These are phyloP conservation scores for Teratosphaeria epicoccoides DNA, from an alignment of 2,329 filamentous ascomycete genomes.

Conservation along the genomic window DNA sequence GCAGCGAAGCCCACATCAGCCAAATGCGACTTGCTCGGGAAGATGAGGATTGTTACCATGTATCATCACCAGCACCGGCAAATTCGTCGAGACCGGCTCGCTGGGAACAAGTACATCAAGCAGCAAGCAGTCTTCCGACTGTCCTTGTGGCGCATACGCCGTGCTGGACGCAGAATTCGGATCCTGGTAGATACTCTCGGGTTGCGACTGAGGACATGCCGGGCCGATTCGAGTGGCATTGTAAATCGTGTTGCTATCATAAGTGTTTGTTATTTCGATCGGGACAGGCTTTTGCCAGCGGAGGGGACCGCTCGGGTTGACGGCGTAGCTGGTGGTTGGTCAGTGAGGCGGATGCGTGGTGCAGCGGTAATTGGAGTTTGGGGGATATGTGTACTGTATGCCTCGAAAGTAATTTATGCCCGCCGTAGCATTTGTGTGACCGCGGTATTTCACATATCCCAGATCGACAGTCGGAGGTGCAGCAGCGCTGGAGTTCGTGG, in stretches of 20 bases:
- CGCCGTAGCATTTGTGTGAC: conserved; percentile 8
- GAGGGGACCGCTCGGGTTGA: conserved; percentile 19
- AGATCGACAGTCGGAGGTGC: conserved; percentile 9
- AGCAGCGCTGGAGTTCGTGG: too few species aligned
- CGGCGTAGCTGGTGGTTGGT: conserved; percentile 19
- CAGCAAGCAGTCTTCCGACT: conserved; percentile 32
- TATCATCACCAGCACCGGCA: conserved; percentile 27
- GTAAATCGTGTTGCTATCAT: conserved; percentile 10
- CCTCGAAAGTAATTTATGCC: conserved; percentile 12
- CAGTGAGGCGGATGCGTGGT: too few species aligned
- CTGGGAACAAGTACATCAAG: conserved; percentile 31
- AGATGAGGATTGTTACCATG: too few species aligned
- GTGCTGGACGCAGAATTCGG: conserved; percentile 1
- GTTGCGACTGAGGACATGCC: conserved; percentile 20
- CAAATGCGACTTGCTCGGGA: too few species aligned
- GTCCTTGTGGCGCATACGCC: conserved; percentile 8
- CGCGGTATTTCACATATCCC: conserved; percentile 14
- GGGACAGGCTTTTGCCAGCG: conserved; percentile 24
- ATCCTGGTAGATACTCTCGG: conserved; percentile 3
- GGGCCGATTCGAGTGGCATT: conserved; percentile 19
- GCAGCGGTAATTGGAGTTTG: too few species aligned
- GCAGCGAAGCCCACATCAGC: too few species aligned
- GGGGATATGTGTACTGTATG: conserved; percentile 3
- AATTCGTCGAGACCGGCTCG: conserved; percentile 17
- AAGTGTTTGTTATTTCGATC: conserved; percentile 18